Evolutionary conservation across 31 red algal species (phyloP).

Genomic region (Odonthalia washingtoniensis): DNA sequence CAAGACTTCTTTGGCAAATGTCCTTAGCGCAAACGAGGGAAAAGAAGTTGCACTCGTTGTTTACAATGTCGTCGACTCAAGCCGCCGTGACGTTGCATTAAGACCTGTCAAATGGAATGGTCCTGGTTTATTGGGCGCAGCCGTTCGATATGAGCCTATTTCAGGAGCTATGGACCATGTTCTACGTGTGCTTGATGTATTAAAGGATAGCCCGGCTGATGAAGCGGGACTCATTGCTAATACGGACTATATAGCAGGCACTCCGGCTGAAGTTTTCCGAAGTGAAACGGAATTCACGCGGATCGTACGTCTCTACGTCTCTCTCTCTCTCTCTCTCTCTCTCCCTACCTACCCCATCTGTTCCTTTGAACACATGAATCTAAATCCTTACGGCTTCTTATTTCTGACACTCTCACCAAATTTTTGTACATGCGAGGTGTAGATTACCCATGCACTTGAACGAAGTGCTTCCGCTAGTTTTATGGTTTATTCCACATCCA

Average conservation of each 20-base stretch:
- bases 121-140: conserved; percentile 82
- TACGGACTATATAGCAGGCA: conserved; percentile 91
- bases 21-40: conserved; percentile 62
- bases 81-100: conserved; percentile 59
- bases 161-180: conserved; percentile 71
- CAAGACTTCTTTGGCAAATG: conserved; percentile 65
- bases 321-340: not conserved
- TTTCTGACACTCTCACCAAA: too few relatives aligned
- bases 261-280: conserved; percentile 83
- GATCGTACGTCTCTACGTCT: conserved; percentile 51
- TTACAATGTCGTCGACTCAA: conserved; percentile 70
- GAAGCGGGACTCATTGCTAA: conserved; percentile 76
- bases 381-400: too few relatives aligned
- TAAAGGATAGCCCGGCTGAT: conserved; percentile 82
- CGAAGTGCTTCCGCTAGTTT: conserved; percentile 61
- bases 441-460: conserved; percentile 79
- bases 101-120: conserved; percentile 78
- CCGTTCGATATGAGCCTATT: conserved; percentile 79
- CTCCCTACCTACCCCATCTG: too few relatives aligned
- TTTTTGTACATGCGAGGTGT: not conserved
- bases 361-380: too few relatives aligned
- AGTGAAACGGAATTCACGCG: conserved; percentile 59
- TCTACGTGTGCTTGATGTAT: conserved; percentile 81
- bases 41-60: conserved; percentile 77
- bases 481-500: conserved; percentile 81